Evolutionary conservation across 2,329 filamentous ascomycete species (phyloP).

Genomic region (Cladosporium austrohemisphaericum): DNA sequence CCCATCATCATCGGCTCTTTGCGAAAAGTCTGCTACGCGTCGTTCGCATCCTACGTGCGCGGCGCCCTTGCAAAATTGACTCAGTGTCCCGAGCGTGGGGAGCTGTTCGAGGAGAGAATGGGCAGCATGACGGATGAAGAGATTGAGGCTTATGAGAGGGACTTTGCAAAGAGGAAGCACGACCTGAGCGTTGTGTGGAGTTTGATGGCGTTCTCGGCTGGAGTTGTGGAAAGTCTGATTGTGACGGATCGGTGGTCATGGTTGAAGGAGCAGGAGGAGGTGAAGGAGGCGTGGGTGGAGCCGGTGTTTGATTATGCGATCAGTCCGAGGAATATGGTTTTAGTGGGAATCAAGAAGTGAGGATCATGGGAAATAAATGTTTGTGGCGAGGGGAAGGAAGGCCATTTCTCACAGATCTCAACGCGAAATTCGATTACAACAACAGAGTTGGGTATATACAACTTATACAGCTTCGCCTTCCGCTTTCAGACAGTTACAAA

Average conservation of each 20-base stretch:
- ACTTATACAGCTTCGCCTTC: background rate
- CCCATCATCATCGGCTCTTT: constrained; percentile 85
- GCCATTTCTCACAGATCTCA: background rate
- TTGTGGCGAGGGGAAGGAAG: background rate
- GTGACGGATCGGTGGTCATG: constrained; percentile 88
- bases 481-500: background rate
- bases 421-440: background rate
- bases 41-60: constrained; percentile 72
- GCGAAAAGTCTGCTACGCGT: constrained; percentile 72
- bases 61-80: constrained; percentile 74
- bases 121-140: constrained; percentile 68
- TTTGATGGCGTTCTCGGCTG: constrained; percentile 92
- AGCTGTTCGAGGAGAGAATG: constrained; percentile 63
- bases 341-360: constrained; percentile 76
- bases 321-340: constrained; percentile 86
- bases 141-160: constrained; percentile 64
- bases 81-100: constrained; percentile 56
- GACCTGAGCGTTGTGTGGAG: constrained; percentile 87
- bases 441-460: constrained; percentile 16
- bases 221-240: constrained; percentile 83
- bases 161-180: constrained; percentile 65
- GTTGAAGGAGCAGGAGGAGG: constrained; percentile 69
- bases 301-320: constrained; percentile 82
- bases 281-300: constrained; percentile 82
- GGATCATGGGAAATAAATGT: background rate